These are phyloP conservation scores for Monosporascus sp. DNA, from an alignment of 2,329 filamentous ascomycete species.

Conservation along the genomic window DNA sequence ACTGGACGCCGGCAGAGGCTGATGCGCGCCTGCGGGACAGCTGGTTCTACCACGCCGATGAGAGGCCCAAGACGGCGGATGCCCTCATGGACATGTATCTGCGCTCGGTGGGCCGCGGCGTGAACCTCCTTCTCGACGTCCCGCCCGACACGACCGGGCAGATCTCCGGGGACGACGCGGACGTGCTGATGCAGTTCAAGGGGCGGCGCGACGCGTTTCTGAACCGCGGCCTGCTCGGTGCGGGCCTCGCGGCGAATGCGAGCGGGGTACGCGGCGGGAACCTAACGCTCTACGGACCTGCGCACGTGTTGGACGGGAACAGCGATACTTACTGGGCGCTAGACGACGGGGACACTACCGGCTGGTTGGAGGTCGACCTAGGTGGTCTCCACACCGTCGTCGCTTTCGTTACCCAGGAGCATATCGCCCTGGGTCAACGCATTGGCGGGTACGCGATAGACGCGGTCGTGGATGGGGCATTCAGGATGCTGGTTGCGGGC, in stretches of 20 bases:
- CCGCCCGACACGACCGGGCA: constrained; percentile 20
- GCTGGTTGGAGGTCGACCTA: constrained; percentile 20
- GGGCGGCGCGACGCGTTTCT: constrained; percentile 16
- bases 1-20: constrained; percentile 25
- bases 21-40: constrained; percentile 21
- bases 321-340: constrained; percentile 20
- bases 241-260: constrained; percentile 9
- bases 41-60: constrained; percentile 23
- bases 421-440: constrained; percentile 23
- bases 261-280: constrained; percentile 16
- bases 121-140: constrained; percentile 21
- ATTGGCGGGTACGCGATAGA: constrained; percentile 23
- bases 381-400: constrained; percentile 11
- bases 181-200: constrained; percentile 15
- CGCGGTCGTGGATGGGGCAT: constrained; percentile 10
- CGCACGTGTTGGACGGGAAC: constrained; percentile 16
- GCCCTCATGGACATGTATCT: constrained; percentile 23
- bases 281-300: constrained; percentile 12
- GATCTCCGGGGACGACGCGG: constrained; percentile 12
- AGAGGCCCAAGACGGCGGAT: constrained; percentile 18
- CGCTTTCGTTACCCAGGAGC: constrained; percentile 21
- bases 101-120: constrained; percentile 19
- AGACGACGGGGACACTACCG: constrained; percentile 14
- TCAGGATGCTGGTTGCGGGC: constrained; percentile 13
- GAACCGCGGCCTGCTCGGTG: constrained; percentile 10